Conservation (phyloP, 1,139 yeast species). For the Candida tropicalis region DNA sequence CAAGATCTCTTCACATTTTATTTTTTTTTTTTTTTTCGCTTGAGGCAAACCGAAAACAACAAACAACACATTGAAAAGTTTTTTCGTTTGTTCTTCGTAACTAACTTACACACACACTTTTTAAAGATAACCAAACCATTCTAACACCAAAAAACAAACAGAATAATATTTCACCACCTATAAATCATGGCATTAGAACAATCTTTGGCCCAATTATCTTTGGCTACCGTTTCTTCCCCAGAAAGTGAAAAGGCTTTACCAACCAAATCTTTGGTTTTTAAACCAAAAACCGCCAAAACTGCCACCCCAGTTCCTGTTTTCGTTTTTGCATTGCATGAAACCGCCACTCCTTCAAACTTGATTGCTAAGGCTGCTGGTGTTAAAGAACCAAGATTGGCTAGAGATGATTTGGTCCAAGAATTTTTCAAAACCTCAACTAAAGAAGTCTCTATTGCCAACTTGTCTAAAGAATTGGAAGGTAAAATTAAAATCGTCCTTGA, state of each 20-base stretch:
- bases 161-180: no score
- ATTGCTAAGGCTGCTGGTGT: conserved; percentile 71
- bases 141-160: no score
- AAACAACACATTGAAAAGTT: conserved; percentile 4
- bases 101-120: background rate
- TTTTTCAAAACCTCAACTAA: conserved; percentile 67
- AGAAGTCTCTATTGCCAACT: conserved; percentile 66
- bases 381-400: conserved; percentile 88
- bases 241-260: conserved; percentile 45
- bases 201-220: conserved; percentile 59
- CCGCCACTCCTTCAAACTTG: conserved; percentile 67
- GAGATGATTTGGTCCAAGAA: conserved; percentile 72
- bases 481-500: conserved; percentile 73
- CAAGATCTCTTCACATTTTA: background rate
- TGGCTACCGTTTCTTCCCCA: conserved; percentile 42
- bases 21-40: background rate
- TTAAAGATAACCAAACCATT: conserved; percentile 1
- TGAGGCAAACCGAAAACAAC: background rate
- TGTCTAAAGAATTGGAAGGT: conserved; percentile 55
- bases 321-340: conserved; percentile 72
- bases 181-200: conserved; percentile 64
- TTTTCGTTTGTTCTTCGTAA: background rate
- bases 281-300: conserved; percentile 87
- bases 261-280: conserved; percentile 80
- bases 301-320: conserved; percentile 82